Evolutionary conservation across 2,329 filamentous ascomycete genomes (phyloP), one percentile per base, ranked within the genome.

Genomic region (Xylaria sp.): DNA sequence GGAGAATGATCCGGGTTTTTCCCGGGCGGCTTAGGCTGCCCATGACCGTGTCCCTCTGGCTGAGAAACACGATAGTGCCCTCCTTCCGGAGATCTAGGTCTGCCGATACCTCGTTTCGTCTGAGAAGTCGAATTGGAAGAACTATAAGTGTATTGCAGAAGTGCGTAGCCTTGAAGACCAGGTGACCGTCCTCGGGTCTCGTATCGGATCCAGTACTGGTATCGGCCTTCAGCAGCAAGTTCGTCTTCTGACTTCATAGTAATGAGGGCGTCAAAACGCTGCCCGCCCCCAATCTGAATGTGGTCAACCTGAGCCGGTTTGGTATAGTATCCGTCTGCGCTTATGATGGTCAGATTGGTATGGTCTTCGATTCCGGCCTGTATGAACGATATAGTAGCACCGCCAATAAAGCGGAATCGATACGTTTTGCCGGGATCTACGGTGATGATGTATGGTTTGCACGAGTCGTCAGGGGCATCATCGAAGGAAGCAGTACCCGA

Each of bases 381-480:
- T 3, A 86, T 78, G 70, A 87, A 82, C 0, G 87, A 88, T 20
- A 91, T 79, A 0, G 86, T 86, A 0, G 85, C 86, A 0, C 78
- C 83, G 3, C 88, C 88, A 52, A 92, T 84, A 74, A 89, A 87
- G 10, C 90, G 84, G 62, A 92, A 78, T 1, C 89, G 84, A 73
- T 92, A 92, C 0, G 85, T 88, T 75, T 85, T 88, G 12, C 82
- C 86, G 0, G 89, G 87, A 46, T 89, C 80, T 9, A 92, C 86
- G 6, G 87, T 82, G 68, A 92, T 86, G 3, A 88, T 80, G 4
- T 84, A 81, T 2, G 86, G 80, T 63, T 80, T 76, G 76, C 86
- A 85, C 50, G 76, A 78, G 57, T 63, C 69, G 70, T 81, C 76
- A 37, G 73, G 60, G 34, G 77, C 80, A 46, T 80, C 79, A 56